phyloP scores from a whole-genome alignment of 805 yeast species.

The Metschnikowia bowlesiae region DNA sequence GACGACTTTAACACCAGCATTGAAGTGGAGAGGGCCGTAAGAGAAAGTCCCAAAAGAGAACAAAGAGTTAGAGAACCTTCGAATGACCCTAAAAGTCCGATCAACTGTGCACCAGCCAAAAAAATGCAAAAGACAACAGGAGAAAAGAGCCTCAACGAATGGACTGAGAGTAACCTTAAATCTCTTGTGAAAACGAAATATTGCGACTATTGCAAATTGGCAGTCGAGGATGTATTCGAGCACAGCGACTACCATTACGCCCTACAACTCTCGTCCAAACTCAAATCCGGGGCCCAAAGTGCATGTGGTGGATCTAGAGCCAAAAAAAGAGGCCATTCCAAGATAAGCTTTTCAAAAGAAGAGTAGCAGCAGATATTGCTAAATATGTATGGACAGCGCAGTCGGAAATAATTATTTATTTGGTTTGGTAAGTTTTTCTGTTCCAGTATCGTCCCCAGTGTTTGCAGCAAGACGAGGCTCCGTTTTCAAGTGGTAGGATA shows the following conservation, averaged over 20 bases:
- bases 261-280: conserved; percentile 40
- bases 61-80: not conserved
- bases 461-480: too few relatives aligned
- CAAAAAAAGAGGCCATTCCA: not conserved
- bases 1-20: conserved; percentile 14
- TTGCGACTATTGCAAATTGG: conserved; percentile 26
- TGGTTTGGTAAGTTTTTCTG: too few relatives aligned
- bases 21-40: conserved; percentile 6
- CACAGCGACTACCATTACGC: conserved; percentile 57
- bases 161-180: conserved; percentile 13
- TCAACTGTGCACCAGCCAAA: not conserved
- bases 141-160: not conserved
- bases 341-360: not conserved
- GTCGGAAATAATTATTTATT: too few relatives aligned
- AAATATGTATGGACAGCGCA: not conserved
- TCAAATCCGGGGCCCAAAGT: conserved; percentile 20
- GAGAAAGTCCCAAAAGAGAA: conserved; percentile 7
- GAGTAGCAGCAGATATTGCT: not conserved
- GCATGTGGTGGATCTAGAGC: not conserved
- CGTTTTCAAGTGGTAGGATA: too few relatives aligned
- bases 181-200: conserved; percentile 16
- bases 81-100: not conserved
- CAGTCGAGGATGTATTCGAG: conserved; percentile 36
- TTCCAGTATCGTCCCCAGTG: too few relatives aligned
- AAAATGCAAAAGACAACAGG: not conserved